Evolutionary conservation across 139 green algal species (phyloP), one percentile per base, ranked within the genome.

Genomic region (Micractinium sp.): DNA sequence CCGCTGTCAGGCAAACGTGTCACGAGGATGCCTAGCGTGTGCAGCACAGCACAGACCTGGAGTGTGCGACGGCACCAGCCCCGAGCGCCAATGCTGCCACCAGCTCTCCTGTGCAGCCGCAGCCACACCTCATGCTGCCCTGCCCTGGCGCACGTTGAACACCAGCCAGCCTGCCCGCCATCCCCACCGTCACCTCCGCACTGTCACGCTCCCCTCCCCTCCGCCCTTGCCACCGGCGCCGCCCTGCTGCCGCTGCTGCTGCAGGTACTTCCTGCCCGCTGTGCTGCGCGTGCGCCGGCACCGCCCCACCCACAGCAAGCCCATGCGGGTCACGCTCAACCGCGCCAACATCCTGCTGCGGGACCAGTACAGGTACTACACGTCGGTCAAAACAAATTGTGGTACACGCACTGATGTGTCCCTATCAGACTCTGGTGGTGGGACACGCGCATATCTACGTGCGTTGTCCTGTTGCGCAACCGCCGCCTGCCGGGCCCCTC

Each of bases 341-440:
- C 84, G 94, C 2, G 78, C 88, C 73, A 95, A 95, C 91, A 89
- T 96, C 67, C 66, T 95, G 63, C 14, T 93, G 53, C 77, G 94
- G 0, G 94, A 96, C 90, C 63, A 38, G 2, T 77, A 74, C 53
- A 19, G 47, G 47, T 56, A 56, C n/a, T 56, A 9, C 47, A 56
- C 47, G 47, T 5, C n/a, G n/a, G n/a, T n/a, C n/a, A n/a, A 67
- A 67, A 16, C 60, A 67, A 14, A 67, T 14, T 16, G 14, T 14
- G 60, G 60, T 16, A 67, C 16, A 16, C 15, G 15, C 16, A 16
- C 60, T 23, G 15, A 16, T 67, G 15, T 67, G 60, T 14, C 60
- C 60, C 15, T 16, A 67, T 67, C 60, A n/a, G n/a, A n/a, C n/a
- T n/a, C n/a, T n/a, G n/a, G n/a, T n/a, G n/a, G n/a, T n/a, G n/a